These are phyloP conservation scores for Arthrobotrys entomopaga DNA, from an alignment of 2,329 filamentous ascomycete genomes.

Conservation along the genomic window DNA sequence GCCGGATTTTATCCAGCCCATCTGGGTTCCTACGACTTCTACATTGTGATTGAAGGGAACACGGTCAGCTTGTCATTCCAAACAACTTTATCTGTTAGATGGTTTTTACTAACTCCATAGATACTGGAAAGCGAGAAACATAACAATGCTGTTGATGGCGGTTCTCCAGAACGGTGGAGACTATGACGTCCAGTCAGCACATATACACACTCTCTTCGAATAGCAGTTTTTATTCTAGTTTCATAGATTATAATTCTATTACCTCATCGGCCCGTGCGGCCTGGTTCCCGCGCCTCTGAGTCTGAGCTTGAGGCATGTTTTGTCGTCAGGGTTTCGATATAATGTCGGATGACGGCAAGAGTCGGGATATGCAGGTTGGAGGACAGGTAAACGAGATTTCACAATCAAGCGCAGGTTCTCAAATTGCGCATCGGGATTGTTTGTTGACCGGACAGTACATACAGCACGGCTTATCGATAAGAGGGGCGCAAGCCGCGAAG, in stretches of 20 bases:
- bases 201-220: not conserved
- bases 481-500: constrained; percentile 2
- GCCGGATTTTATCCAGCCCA: constrained; percentile 66
- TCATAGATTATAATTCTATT: not conserved
- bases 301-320: constrained; percentile 36
- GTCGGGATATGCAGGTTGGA: constrained; percentile 1
- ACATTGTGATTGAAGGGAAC: not conserved
- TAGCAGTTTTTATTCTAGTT: not conserved
- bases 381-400: not conserved
- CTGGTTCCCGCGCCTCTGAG: constrained; percentile 37
- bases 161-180: constrained; percentile 46
- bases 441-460: not conserved
- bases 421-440: constrained; percentile 16
- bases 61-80: not conserved
- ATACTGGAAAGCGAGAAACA: constrained; percentile 69
- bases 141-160: constrained; percentile 65
- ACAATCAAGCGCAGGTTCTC: not conserved
- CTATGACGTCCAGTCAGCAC: constrained; percentile 56
- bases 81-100: not conserved
- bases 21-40: constrained; percentile 58
- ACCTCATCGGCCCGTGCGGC: constrained; percentile 39
- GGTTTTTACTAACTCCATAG: constrained; percentile 65
- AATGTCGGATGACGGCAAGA: not conserved
- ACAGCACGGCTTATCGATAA: constrained; percentile 27
- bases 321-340: constrained; percentile 15